Base-by-base conservation (phyloP, 306 rosid genomes). In the Prunus dulcis region DNA sequence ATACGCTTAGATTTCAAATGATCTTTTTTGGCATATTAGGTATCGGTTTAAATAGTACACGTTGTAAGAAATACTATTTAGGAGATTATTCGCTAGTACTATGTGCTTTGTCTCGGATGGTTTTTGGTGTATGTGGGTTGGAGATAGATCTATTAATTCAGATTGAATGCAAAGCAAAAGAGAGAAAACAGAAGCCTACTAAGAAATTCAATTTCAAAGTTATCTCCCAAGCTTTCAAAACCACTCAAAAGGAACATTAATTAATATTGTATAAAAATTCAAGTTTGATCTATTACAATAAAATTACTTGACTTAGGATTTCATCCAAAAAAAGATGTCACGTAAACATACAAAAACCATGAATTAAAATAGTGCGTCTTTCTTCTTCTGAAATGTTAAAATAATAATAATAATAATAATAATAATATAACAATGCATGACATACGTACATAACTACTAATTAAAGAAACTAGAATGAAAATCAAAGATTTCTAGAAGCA, bases 261-360 rank as follows among this genome's bases (percentile, higher is more conserved):
- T 63, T 23, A 23, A 23, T 23, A 23, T 23, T 62, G n/a, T 15
- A 62, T 6, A 62, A 62, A 27, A 6, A 11, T 27, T 58, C 12
- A 58, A 28, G 12, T 14, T 62, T 14, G 28, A 27, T 27, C 20
- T 9, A 28, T 15, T 13, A 62, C 67, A 62, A 62, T 62, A 51
- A 51, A 3, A 5, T 15, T 15, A 51, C 19, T 46, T 9, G 11
- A 46, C 15, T 46, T 10, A 46, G 3, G 0, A 46, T 46, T 46
- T 61, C 6, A 0, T 4, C 38, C 4, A 32, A 32, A 32, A 38
- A 38, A 6, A 1, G 8, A 38, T 38, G 43, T 38, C 43, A 38
- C 2, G 2, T 38, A 6, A 38, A 7, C 0, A 38, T 38, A 38
- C 43, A 2, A 0, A 38, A 38, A 0, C 0, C 2, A 7, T 1